Evolutionary conservation across 2,329 filamentous ascomycete genomes (phyloP).

Genomic region (Chaetomium sp.): DNA sequence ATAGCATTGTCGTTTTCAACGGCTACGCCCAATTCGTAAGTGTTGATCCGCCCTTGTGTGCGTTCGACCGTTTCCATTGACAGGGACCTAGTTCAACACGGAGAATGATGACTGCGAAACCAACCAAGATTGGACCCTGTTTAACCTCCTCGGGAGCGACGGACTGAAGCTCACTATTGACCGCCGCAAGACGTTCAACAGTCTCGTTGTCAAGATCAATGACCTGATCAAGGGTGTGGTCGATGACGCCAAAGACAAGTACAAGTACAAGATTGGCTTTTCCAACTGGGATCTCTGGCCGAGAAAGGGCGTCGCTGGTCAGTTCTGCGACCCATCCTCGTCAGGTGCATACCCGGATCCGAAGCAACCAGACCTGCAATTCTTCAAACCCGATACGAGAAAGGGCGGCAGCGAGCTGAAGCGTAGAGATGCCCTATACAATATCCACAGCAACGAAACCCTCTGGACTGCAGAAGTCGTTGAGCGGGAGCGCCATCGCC

Average conservation of each 20-base stretch:
- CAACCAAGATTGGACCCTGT: constrained; percentile 12
- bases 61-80: not conserved
- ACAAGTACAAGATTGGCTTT: constrained; percentile 3
- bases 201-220: not conserved
- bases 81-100: constrained; percentile 9
- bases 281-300: not conserved
- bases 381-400: constrained; percentile 2
- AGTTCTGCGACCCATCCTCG: constrained; percentile 7
- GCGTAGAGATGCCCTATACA: not conserved
- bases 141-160: not conserved
- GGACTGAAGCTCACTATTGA: not conserved
- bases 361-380: constrained; percentile 8
- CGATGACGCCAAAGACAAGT: constrained; percentile 1
- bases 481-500: not conserved
- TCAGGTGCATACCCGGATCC: constrained; percentile 10
- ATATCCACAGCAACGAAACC: constrained; percentile 8
- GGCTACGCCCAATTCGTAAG: constrained; percentile 15
- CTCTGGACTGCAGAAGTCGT: not conserved
- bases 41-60: not conserved
- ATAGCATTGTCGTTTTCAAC: constrained; percentile 11
- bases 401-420: not conserved
- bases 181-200: constrained; percentile 3
- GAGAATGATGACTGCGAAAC: not conserved
- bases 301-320: not conserved
- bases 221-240: not conserved